phyloP scores from a whole-genome alignment of 2,329 filamentous ascomycete genomes.

The Arachnomyces sp. region DNA sequence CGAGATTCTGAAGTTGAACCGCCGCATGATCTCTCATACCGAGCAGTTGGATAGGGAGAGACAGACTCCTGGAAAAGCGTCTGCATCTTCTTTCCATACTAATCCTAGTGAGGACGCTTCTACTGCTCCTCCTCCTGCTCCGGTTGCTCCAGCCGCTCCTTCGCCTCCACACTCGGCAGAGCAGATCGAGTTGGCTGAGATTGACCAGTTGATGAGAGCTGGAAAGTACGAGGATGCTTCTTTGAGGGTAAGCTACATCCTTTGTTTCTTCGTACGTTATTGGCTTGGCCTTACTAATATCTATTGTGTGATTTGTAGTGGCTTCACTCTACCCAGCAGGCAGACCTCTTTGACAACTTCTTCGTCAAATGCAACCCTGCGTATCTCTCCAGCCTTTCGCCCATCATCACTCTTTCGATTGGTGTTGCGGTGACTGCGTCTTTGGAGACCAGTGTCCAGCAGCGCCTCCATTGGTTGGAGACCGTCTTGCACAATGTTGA shows the following conservation, averaged over 20 bases:
- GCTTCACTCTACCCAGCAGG: conserved; percentile 53
- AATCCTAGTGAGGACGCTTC: conserved; percentile 4
- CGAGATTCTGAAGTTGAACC: conserved; percentile 31
- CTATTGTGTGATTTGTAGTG: conserved; percentile 36
- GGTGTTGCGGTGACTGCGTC: conserved; percentile 53
- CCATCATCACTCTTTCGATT: conserved; percentile 52
- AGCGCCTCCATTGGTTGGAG: conserved; percentile 53
- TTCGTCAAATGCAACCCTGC: conserved; percentile 50
- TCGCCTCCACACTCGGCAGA: conserved; percentile 18
- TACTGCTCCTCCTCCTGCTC: conserved; percentile 10
- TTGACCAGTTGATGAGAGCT: conserved; percentile 31
- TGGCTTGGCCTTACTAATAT: conserved; percentile 2
- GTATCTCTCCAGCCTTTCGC: conserved; percentile 48
- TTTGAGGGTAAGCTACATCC: conserved; percentile 30
- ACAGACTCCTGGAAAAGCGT: neutral
- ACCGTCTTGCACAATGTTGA: conserved; percentile 48
- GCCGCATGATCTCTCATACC: conserved; percentile 18
- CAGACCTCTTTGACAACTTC: conserved; percentile 53
- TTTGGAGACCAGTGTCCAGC: conserved; percentile 44
- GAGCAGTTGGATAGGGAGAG: conserved; percentile 7
- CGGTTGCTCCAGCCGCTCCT: too few relatives aligned
- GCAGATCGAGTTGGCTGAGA: conserved; percentile 35
- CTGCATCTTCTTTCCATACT: neutral
- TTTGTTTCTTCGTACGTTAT: neutral
- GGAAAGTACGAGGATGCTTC: conserved; percentile 38